Evolutionary conservation across 2,329 filamentous ascomycete genomes (phyloP).

Genomic region (Talaromyces sp.): DNA sequence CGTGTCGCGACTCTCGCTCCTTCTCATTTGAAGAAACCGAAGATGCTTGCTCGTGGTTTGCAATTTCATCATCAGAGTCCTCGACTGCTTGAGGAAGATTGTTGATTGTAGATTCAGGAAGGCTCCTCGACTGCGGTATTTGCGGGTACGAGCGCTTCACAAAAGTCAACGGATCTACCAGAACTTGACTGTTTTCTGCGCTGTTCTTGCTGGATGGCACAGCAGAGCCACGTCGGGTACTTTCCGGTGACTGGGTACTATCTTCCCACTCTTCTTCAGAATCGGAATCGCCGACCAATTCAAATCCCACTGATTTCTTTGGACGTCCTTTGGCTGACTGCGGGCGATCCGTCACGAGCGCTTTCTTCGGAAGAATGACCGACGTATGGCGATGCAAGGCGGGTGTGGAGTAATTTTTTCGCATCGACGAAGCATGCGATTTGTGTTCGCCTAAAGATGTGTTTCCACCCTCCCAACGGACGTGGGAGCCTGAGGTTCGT

Average conservation of each 20-base stretch:
- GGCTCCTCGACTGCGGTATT: slow-evolving; percentile 34
- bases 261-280: slow-evolving; percentile 45
- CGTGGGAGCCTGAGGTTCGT: slow-evolving; percentile 21
- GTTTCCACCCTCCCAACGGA: slow-evolving; percentile 35
- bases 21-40: slow-evolving; percentile 17
- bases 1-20: slow-evolving; percentile 19
- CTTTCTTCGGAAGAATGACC: slow-evolving; percentile 36
- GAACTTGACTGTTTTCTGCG: slow-evolving; percentile 29
- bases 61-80: slow-evolving; percentile 18
- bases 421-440: slow-evolving; percentile 33
- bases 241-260: slow-evolving; percentile 45
- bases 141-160: slow-evolving; percentile 39
- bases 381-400: slow-evolving; percentile 37
- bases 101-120: slow-evolving; percentile 34
- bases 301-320: slow-evolving; percentile 45
- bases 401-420: slow-evolving; percentile 44
- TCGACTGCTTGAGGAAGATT: slow-evolving; percentile 24
- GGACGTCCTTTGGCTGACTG: slow-evolving; percentile 31
- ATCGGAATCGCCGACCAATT: slow-evolving; percentile 38
- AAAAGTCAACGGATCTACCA: slow-evolving; percentile 38
- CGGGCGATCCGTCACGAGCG: slow-evolving; percentile 30
- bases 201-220: slow-evolving; percentile 30
- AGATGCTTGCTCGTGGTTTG: slow-evolving; percentile 20
- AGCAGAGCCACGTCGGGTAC: slow-evolving; percentile 43
- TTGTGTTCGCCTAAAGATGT: slow-evolving; percentile 30